Base-by-base conservation (phyloP, 768 basidiomycete genomes). In the Cystobasidiopsis lactophilus region DNA sequence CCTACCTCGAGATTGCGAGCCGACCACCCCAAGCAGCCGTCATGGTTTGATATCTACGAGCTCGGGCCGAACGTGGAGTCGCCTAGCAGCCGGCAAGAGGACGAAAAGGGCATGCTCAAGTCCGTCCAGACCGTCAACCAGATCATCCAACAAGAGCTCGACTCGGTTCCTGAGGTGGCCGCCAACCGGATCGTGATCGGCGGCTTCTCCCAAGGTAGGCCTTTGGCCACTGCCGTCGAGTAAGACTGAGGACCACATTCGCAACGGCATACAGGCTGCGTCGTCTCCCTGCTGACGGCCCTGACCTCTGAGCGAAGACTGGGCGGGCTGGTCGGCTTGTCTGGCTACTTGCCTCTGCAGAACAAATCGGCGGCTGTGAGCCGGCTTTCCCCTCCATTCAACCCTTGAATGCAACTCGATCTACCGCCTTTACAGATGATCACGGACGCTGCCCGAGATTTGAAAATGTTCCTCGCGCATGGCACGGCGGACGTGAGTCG, bases 161-260 rank as follows among this genome's bases (percentile, higher is more conserved):
- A 56, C 23, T 19, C 16, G 14, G 51, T 27, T 2, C 35, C 19
- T n/a, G 55, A 56, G 14, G 33, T 35, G 16, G 9, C 33, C 33
- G 7, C 33, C 9, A 7, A 35, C 16, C 55, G 55, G 19, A 56
- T 56, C 26, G 55, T 56, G 3, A 30, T 56, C 7, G 55, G 55
- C 30, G 55, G 55, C 3, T 56, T 56, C 44, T 43, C 39, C 37
- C 55, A 56, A 40, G 55, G 55, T 19, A 37, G 40, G 33, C 33
- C 16, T 35, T 35, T 16, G 16, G 33, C 9, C 9, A 7, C 33
- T 35, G 7, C 9, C 7, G 33, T 7, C 9, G 16, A 7, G 16
- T 7, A 35, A 16, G 7, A 16, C 33, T 35, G 9, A 35, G 16
- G 33, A 7, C 16, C 16, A 16, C 7, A 35, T 35, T 35, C n/a